Conservation (phyloP, 805 yeast species). For the Pichia californica region DNA sequence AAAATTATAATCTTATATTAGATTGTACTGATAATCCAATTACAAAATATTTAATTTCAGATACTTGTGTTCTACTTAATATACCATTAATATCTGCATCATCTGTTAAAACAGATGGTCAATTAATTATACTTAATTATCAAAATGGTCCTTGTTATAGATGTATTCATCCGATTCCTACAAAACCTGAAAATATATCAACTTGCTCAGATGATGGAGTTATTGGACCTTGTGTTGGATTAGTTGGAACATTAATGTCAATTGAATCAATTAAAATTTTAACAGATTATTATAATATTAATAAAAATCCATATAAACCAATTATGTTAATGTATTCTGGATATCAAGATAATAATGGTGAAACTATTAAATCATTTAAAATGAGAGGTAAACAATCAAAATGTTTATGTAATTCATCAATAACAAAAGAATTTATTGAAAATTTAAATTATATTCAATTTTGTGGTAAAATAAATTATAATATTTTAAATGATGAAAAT, state of each 20-base stretch:
- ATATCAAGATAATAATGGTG: conserved; percentile 40
- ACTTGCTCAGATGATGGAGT: conserved; percentile 94
- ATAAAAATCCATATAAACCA: conserved; percentile 54
- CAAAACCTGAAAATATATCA: conserved; percentile 73
- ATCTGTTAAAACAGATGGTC: conserved; percentile 89
- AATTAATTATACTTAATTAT: conserved; percentile 69
- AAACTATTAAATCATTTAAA: conserved; percentile 63
- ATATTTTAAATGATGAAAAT: conserved; percentile 37
- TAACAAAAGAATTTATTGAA: conserved; percentile 42
- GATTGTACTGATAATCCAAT: conserved; percentile 96
- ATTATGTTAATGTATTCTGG: conserved; percentile 65
- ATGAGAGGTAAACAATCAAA: conserved; percentile 61
- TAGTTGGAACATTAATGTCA: conserved; percentile 86
- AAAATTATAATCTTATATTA: conserved; percentile 65
- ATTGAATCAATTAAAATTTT: conserved; percentile 75
- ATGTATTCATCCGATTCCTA: conserved; percentile 88
- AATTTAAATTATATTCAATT: conserved; percentile 59
- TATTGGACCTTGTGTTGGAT: conserved; percentile 92
- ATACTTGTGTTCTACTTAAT: conserved; percentile 62
- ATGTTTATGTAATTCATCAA: conserved; percentile 77
- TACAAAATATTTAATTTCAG: conserved; percentile 81
- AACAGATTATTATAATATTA: conserved; percentile 44
- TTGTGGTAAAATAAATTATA: conserved; percentile 57
- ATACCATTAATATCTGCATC: conserved; percentile 86
- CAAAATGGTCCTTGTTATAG: conserved; percentile 86